Percentiles rank a stretch among this genome's conserved stretches.
Conservation (phyloP, 345 rosid species). For the Bretschneidera sinensis region DNA sequence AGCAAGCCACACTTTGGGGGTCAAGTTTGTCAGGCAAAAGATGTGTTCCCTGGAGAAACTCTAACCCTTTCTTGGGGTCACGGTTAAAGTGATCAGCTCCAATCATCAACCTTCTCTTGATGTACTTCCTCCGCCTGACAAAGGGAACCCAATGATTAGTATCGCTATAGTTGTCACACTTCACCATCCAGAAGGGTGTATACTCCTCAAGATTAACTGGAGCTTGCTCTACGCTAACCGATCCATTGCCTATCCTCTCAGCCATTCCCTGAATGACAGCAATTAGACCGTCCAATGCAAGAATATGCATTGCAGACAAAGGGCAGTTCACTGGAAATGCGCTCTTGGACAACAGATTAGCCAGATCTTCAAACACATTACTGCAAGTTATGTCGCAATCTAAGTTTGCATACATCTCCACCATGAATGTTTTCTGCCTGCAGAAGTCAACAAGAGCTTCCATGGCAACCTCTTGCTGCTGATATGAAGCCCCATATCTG, state of each 20-base stretch:
- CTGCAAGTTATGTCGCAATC: constrained; percentile 99
- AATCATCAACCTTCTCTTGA: constrained; percentile 95
- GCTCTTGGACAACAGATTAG: constrained; percentile 89
- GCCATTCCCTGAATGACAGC: constrained; percentile 99
- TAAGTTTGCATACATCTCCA: constrained; percentile 97
- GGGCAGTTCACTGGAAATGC: constrained; percentile 98
- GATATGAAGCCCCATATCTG: constrained; percentile 84
- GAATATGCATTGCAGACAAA: constrained; percentile 93
- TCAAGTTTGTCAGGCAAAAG: constrained; percentile 97
- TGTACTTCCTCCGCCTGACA: constrained; percentile 84
- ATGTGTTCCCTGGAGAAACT: constrained; percentile 97
- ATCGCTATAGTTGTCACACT: constrained; percentile 78
- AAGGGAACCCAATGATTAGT: constrained; percentile 90
- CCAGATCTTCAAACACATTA: constrained; percentile 96
- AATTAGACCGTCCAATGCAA: constrained; percentile 91
- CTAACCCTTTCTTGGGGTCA: constrained; percentile 97
- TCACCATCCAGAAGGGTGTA: constrained; percentile 97
- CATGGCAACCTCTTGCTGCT: constrained; percentile 99
- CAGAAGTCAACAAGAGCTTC: constrained; percentile 99
- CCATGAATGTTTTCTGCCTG: constrained; percentile 97
- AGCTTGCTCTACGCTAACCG: constrained; percentile 54
- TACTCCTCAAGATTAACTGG: constrained; percentile 83
- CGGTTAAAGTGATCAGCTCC: constrained; percentile 99
- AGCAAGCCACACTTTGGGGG: constrained; percentile 99
- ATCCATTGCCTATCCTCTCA: constrained; percentile 83